These are phyloP conservation scores for Bacidia gigantensis DNA, from an alignment of 495 filamentous ascomycete species.

Conservation along the genomic window DNA sequence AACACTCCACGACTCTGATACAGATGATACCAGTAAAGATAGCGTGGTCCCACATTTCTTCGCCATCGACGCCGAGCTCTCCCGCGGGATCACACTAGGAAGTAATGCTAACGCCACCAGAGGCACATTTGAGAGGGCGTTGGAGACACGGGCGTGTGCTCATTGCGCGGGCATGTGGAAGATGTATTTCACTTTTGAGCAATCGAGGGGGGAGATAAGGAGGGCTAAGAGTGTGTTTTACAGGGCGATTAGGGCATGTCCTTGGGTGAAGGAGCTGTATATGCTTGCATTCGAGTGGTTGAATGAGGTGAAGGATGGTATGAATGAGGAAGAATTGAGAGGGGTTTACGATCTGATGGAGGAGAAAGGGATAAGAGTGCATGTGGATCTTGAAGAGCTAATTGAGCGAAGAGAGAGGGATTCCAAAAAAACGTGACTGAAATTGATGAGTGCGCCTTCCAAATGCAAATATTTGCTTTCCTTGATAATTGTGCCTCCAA, in stretches of 20 bases:
- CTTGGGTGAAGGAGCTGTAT: constrained; percentile 61
- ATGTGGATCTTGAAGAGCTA: constrained; percentile 21
- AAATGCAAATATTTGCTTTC: background rate
- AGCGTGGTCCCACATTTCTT: constrained; percentile 44
- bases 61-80: constrained; percentile 51
- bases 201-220: constrained; percentile 21
- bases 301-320: constrained; percentile 18
- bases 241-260: constrained; percentile 44
- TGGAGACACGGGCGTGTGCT: constrained; percentile 20
- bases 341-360: constrained; percentile 35
- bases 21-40: constrained; percentile 21
- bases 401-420: constrained; percentile 10
- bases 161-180: constrained; percentile 48
- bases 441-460: background rate
- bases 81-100: constrained; percentile 26
- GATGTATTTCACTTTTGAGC: constrained; percentile 48
- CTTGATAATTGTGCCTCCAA: background rate
- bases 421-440: background rate
- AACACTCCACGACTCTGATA: constrained; percentile 23
- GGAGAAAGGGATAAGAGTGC: constrained; percentile 40
- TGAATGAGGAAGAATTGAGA: constrained; percentile 30
- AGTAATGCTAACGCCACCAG: constrained; percentile 48
- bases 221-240: constrained; percentile 37
- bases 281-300: constrained; percentile 48
- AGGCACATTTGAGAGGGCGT: constrained; percentile 57